phyloP scores from a whole-genome alignment of 2,329 filamentous ascomycete species.

The Dactylella cylindrospora region DNA sequence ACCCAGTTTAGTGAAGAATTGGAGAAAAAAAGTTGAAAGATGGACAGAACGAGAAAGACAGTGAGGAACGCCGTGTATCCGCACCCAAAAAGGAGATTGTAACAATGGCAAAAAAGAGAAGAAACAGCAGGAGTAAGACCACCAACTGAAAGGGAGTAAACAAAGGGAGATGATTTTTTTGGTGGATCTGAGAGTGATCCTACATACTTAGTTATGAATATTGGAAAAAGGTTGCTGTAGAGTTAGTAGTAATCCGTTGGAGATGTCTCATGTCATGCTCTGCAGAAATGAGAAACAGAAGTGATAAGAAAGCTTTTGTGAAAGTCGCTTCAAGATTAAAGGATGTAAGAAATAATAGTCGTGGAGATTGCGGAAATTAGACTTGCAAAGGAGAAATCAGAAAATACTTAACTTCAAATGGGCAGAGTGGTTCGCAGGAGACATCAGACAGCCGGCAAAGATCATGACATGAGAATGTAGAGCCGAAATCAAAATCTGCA shows the following conservation, averaged over 20 bases:
- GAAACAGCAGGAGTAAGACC: neutral
- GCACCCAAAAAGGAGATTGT: slow-evolving; percentile 17
- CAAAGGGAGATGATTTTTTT: slow-evolving; percentile 12
- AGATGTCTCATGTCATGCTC: slow-evolving; percentile 13
- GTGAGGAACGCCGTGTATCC: slow-evolving; percentile 36
- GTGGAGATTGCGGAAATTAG: too few species aligned
- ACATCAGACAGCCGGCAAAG: slow-evolving; percentile 15
- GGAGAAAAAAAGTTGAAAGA: slow-evolving; percentile 22
- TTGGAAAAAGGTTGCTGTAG: slow-evolving; percentile 22
- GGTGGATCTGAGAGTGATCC: slow-evolving; percentile 32
- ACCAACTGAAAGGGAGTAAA: neutral
- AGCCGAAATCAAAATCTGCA: slow-evolving; percentile 12
- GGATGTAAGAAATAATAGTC: slow-evolving; percentile 14
- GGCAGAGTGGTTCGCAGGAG: slow-evolving; percentile 2
- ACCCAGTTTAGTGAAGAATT: slow-evolving; percentile 3
- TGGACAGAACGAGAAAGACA: too few species aligned
- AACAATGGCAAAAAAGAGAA: slow-evolving; percentile 11
- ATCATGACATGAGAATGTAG: slow-evolving; percentile 26
- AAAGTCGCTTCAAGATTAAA: slow-evolving; percentile 38
- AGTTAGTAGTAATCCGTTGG: slow-evolving; percentile 34
- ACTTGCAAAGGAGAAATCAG: neutral
- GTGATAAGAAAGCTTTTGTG: slow-evolving; percentile 31
- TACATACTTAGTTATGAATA: slow-evolving; percentile 9
- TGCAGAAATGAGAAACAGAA: slow-evolving; percentile 20
- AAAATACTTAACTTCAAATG: slow-evolving; percentile 18